phyloP scores from a whole-genome alignment of 345 rosid genomes.

The Hypericum perforatum region DNA sequence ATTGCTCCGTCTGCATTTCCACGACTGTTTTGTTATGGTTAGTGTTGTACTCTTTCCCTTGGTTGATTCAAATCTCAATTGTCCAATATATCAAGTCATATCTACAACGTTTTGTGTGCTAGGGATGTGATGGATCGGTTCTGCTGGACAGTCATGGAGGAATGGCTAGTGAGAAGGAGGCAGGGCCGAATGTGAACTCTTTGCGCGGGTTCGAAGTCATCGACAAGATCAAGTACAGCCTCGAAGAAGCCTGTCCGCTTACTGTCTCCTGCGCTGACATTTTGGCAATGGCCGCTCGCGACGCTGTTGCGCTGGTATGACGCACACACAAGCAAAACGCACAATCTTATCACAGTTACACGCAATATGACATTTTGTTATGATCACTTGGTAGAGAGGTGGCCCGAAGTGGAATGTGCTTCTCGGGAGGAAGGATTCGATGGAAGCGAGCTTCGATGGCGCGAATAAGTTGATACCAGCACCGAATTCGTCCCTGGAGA shows the following conservation, averaged over 20 bases:
- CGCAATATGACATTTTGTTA: not conserved
- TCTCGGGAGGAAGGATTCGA: conserved; percentile 67
- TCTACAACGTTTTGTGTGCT: not conserved
- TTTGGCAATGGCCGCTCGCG: conserved; percentile 65
- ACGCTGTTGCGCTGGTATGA: conserved; percentile 35
- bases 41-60: not conserved
- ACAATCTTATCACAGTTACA: no score
- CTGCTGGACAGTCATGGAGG: conserved; percentile 50
- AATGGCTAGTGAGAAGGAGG: conserved; percentile 65
- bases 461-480: conserved; percentile 61
- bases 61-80: not conserved
- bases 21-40: conserved; percentile 80
- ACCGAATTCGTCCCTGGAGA: conserved; percentile 58
- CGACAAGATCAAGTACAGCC: conserved; percentile 49
- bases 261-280: conserved; percentile 78
- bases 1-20: conserved; percentile 75
- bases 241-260: conserved; percentile 72
- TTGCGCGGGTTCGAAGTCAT: conserved; percentile 62
- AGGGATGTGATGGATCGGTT: conserved; percentile 78
- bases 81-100: no score
- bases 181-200: conserved; percentile 54
- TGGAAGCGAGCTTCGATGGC: conserved; percentile 56
- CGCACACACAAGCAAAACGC: no score
- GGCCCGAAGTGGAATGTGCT: conserved; percentile 61
- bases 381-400: conserved; percentile 41